Percentiles rank a stretch among this genome's conserved stretches.
Evolutionary conservation across 2,329 filamentous ascomycete genomes (phyloP).

Genomic region (Botrytis pseudocinerea): DNA sequence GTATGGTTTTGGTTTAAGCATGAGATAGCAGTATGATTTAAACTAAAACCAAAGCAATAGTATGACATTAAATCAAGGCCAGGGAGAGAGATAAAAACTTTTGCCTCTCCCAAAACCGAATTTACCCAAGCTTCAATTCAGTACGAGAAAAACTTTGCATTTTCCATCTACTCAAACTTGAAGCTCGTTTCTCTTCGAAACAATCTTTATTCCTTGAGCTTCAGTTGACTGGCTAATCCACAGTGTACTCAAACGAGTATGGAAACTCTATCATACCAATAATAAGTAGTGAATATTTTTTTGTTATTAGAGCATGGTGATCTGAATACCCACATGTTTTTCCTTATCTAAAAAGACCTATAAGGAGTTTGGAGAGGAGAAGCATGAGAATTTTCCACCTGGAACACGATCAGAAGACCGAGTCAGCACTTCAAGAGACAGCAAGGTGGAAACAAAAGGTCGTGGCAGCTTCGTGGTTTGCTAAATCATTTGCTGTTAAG

Average conservation of each 20-base stretch:
- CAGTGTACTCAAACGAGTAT: too few species aligned
- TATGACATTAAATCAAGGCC: not conserved
- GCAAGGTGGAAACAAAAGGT: not conserved
- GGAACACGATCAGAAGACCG: too few species aligned
- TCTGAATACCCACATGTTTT: not conserved
- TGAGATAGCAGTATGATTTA: too few species aligned
- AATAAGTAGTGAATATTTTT: not conserved
- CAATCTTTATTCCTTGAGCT: not conserved
- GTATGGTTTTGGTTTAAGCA: too few species aligned
- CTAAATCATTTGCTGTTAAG: not conserved
- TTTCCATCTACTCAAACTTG: not conserved
- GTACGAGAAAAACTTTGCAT: fast-evolving
- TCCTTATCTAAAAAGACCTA: not conserved
- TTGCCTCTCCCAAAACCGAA: fast-evolving
- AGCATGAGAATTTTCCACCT: too few species aligned
- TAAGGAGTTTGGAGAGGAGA: fast-evolving
- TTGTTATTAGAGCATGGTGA: not conserved
- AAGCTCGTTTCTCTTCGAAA: not conserved
- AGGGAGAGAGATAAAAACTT: not conserved
- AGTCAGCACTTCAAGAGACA: too few species aligned
- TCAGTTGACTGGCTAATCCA: not conserved
- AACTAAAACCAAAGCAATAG: not conserved
- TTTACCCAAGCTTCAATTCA: not conserved
- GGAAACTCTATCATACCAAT: not conserved
- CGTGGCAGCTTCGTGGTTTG: not conserved